These are phyloP conservation scores for Sarocladium kiliense DNA, from an alignment of 2,329 filamentous ascomycete species.

Conservation along the genomic window DNA sequence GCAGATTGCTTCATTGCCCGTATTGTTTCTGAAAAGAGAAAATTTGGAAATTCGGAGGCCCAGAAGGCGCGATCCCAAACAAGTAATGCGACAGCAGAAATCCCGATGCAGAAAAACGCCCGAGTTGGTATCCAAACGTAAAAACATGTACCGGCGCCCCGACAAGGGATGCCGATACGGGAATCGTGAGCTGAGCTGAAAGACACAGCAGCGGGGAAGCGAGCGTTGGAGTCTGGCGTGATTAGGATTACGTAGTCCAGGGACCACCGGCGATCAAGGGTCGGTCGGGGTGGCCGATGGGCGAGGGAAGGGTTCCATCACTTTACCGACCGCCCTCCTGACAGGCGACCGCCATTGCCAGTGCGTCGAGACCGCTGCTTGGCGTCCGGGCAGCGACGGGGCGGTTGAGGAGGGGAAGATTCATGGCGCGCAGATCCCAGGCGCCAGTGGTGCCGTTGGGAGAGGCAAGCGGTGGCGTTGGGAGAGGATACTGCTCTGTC, in stretches of 20 bases:
- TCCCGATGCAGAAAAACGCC: neutral
- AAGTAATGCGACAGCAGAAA: neutral
- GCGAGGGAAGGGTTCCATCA: neutral
- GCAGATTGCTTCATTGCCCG: constrained; percentile 5
- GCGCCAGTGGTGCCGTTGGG: constrained; percentile 26
- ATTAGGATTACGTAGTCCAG: constrained; percentile 8
- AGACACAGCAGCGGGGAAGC: neutral
- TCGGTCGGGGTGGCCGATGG: neutral
- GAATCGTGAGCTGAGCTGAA: constrained; percentile 5
- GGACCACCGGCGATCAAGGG: neutral
- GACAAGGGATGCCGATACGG: neutral
- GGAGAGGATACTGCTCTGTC: constrained; percentile 31
- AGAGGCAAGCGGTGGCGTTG: constrained; percentile 30
- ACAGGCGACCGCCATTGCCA: constrained; percentile 50
- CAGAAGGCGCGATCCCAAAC: neutral
- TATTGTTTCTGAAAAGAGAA: neutral
- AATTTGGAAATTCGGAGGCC: neutral
- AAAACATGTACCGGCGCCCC: constrained; percentile 1
- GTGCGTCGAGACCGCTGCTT: constrained; percentile 49
- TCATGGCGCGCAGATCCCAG: constrained; percentile 44
- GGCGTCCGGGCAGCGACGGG: constrained; percentile 36
- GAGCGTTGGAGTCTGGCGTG: constrained; percentile 6
- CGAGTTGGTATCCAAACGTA: constrained; percentile 8
- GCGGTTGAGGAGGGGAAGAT: constrained; percentile 39
- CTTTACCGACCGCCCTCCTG: constrained; percentile 34